A percentile compares a stretch with the other conserved stretches of the same genome.
These are phyloP conservation scores for Globisporangium spinosum DNA, from an alignment of 352 stramenopile species.

Conservation along the genomic window DNA sequence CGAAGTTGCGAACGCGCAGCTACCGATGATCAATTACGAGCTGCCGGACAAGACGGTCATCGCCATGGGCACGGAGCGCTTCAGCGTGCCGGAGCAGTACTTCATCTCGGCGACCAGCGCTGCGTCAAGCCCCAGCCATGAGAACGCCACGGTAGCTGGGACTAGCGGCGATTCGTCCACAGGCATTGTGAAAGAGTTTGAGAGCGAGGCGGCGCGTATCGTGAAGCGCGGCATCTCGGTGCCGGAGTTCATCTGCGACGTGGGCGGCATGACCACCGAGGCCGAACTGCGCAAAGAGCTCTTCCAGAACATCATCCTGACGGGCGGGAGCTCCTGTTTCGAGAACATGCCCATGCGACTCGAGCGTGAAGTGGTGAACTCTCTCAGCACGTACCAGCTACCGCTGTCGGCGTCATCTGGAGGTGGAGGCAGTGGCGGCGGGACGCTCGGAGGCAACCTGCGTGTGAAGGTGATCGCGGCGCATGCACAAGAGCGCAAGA, in stretches of 20 bases:
- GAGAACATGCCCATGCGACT: conserved; percentile 71
- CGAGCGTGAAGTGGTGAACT: conserved; percentile 66
- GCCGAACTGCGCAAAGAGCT: conserved; percentile 74
- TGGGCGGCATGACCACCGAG: conserved; percentile 56
- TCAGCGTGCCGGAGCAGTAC: conserved; percentile 88
- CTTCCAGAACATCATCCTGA: conserved; percentile 82
- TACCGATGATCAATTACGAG: conserved; percentile 79
- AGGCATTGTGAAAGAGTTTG: conserved; percentile 11
- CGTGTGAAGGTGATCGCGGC: conserved; percentile 66
- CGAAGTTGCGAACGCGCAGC: conserved; percentile 62
- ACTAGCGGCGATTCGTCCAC: background rate
- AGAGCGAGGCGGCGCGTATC: background rate
- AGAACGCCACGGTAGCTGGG: background rate
- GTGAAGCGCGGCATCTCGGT: conserved; percentile 43
- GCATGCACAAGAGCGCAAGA: conserved; percentile 57
- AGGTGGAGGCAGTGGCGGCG: conserved; percentile 6
- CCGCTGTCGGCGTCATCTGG: conserved; percentile 20
- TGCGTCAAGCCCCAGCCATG: background rate
- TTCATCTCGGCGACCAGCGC: conserved; percentile 38
- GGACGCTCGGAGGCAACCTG: conserved; percentile 34
- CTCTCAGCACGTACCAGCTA: conserved; percentile 38
- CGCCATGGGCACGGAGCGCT: conserved; percentile 79
- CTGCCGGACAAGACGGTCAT: conserved; percentile 82
- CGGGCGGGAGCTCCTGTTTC: conserved; percentile 76
- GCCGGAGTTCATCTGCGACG: conserved; percentile 62